Base-by-base conservation (phyloP, 1,284 basidiomycete species). In the Ceratobasidium sp. region DNA sequence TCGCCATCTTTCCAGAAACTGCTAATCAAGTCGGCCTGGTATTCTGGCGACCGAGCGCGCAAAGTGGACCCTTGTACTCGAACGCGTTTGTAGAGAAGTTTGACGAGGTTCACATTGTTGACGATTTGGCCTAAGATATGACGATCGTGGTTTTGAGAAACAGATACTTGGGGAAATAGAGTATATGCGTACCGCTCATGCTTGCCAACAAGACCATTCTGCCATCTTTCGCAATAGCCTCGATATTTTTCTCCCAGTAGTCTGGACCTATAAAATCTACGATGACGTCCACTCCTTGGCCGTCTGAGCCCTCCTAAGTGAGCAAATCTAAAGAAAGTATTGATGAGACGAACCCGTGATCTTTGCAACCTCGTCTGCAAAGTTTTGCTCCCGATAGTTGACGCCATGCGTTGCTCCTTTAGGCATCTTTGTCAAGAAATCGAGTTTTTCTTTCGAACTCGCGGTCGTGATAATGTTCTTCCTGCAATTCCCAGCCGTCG, bases 11-110 rank as follows among this genome's bases (percentile, higher is more conserved):
- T 76, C 75, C 83, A 81, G 77, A 91, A 95, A 85, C 86, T 85
- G 58, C 84, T 80, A 61, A 97, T 87, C 39, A 98, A 84, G 18
- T 92, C 85, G 3, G 87, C 84, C 81, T 98, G 96, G 80, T 98
- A 98, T 74, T 87, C 85, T 34, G 85, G 79, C n/a, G 87, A 86
- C 60, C 94, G 88, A 26, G 91, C 90, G 45, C 96, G 89, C 48
- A 98, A 83, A 0, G 94, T 97, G 14, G 92, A 93, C 26, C 96
- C 96, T 80, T 96, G 90, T 70, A 99, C 90, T 12, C 90, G 88
- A 72, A 98, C 85, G 8, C 96, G 89, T 83, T 98, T 98, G 82
- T 85, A 90, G 69, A 96, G 81, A 70, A 98, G 32, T 30, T 85
- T 9, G 88, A 89, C 1, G 34, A 97, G 81, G 79, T 92, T 86